These are phyloP conservation scores for Erodium texanum DNA, from an alignment of 441 rosid species.

Conservation along the genomic window DNA sequence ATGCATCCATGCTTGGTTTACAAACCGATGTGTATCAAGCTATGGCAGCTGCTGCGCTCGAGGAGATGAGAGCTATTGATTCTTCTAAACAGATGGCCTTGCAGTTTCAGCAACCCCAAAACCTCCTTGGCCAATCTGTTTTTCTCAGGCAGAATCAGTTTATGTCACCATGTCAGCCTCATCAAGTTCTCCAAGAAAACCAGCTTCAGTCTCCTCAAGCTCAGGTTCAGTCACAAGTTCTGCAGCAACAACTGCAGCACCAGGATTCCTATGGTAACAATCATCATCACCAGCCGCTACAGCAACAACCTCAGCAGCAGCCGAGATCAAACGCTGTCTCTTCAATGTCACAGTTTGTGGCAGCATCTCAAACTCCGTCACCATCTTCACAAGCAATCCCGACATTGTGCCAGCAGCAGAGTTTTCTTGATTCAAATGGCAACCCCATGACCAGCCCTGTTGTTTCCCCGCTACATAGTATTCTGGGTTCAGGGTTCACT, in stretches of 20 bases:
- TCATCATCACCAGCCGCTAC: neutral
- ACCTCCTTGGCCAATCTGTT: slow-evolving; percentile 41
- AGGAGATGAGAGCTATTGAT: slow-evolving; percentile 75
- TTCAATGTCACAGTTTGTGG: slow-evolving; percentile 48
- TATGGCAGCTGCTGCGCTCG: slow-evolving; percentile 93
- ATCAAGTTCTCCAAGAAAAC: slow-evolving; percentile 51
- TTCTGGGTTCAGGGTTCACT: slow-evolving; percentile 59
- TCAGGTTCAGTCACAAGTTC: slow-evolving; percentile 27
- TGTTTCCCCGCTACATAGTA: slow-evolving; percentile 71
- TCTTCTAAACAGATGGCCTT: slow-evolving; percentile 40
- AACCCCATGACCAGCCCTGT: slow-evolving; percentile 37
- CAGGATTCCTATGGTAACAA: slow-evolving; percentile 36
- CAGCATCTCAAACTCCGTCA: slow-evolving; percentile 54
- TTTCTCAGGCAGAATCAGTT: slow-evolving; percentile 55
- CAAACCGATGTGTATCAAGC: slow-evolving; percentile 86
- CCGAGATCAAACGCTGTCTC: slow-evolving; percentile 43
- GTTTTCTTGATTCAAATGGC: slow-evolving; percentile 70
- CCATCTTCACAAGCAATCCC: slow-evolving; percentile 48
- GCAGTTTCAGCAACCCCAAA: slow-evolving; percentile 71
- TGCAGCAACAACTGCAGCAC: slow-evolving; percentile 54
- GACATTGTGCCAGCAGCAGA: slow-evolving; percentile 64
- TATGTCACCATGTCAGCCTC: slow-evolving; percentile 59
- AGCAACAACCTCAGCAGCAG: slow-evolving; percentile 26
- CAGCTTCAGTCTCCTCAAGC: slow-evolving; percentile 42
- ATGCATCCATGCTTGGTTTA: slow-evolving; percentile 70